Evolutionary conservation across 116 monocot species (phyloP), one percentile per base, ranked within the genome.

Genomic region (Phalaenopsis hybrid): DNA sequence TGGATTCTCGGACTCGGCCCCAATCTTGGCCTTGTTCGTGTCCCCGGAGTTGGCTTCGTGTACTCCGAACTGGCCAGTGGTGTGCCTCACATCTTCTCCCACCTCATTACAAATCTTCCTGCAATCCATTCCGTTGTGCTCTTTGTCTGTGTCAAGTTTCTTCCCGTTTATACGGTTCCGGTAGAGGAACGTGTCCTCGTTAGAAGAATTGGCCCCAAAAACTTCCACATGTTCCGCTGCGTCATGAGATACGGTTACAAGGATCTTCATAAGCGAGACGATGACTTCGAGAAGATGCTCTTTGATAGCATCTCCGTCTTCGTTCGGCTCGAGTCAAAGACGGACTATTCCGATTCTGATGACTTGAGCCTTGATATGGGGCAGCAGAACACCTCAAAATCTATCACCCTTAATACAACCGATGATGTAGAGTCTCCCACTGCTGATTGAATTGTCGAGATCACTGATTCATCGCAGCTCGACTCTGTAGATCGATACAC

Each of bases 1-100:
- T 96, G 96, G 94, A 92, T 96, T 57, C 80, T 96, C 8, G 90
- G 96, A 57, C 90, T 96, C 5, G 96, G 96, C n/a, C 96, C 96
- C 17, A 92, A 92, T 83, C 89, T 96, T 4, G 94, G 96, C 76
- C 84, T 96, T 31, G 96, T 96, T 43, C 84, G 96, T n/a, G 96
- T 96, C 25, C 96, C 96, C 0, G 94, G 96, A n/a, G 85, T 96
- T 7, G 96, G 96, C 43, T 90, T 96, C 41, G 94, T 96, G 23
- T 96, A 96, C 78, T 94, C 90, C 4, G 96, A 96, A 41, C 83
- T 96, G 43, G 90, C 96, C 11, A 92, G 90, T 55, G 96, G 94
- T 4, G 96, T 96, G 28, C 96, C 96, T 5, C 92, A 85, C 84
- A 96, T 96, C 67, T 96, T 96, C 81, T 96, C 96, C 17, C 96